Conservation (phyloP, 345 rosid genomes). For the Gossypium longicalyx region DNA sequence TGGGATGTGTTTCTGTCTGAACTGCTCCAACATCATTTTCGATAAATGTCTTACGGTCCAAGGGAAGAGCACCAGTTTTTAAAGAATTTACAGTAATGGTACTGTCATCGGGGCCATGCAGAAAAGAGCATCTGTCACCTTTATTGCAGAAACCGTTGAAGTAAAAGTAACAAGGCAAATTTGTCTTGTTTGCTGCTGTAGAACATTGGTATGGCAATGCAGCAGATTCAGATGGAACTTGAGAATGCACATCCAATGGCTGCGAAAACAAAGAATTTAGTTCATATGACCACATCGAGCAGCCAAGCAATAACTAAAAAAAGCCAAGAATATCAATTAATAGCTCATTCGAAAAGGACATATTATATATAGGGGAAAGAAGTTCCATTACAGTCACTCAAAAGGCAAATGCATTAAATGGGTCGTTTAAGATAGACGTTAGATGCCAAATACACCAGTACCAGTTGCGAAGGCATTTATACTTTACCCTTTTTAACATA, state of each 20-base stretch:
- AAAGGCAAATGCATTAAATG: neutral
- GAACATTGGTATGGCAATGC: constrained; percentile 19
- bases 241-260: constrained; percentile 48
- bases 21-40: constrained; percentile 15
- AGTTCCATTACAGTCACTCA: neutral
- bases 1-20: constrained; percentile 5
- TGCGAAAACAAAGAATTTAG: constrained; percentile 19
- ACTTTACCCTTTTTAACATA: too few species aligned
- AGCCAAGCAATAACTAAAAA: neutral
- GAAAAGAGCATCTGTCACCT: constrained; percentile 49
- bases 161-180: constrained; percentile 46
- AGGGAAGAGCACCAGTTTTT: constrained; percentile 18
- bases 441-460: too few species aligned
- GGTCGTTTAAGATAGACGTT: too few species aligned
- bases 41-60: constrained; percentile 16
- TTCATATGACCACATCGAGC: neutral
- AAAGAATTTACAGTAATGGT: constrained; percentile 20
- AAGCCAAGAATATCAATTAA: constrained; percentile 3
- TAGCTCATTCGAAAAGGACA: neutral
- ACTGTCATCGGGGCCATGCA: constrained; percentile 34
- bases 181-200: constrained; percentile 27
- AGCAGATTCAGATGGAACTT: constrained; percentile 23
- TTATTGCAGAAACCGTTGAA: constrained; percentile 46
- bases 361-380: neutral
- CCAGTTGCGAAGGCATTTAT: too few species aligned